phyloP scores from a whole-genome alignment of 345 rosid species.

The Citrus hindsii region DNA sequence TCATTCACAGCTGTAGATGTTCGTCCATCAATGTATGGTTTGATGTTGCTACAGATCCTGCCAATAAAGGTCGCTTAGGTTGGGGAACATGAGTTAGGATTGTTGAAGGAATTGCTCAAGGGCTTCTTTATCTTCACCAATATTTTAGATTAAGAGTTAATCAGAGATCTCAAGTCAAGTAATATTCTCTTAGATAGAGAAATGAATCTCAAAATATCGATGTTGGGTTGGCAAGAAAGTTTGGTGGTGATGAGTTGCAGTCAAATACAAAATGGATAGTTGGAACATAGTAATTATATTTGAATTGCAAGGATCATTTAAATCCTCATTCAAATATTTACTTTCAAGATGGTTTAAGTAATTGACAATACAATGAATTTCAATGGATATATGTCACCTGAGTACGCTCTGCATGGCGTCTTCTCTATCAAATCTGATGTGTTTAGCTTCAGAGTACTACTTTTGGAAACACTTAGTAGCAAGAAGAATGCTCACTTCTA shows the following conservation, averaged over 20 bases:
- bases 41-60: too few species aligned
- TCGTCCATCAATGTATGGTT: too few species aligned
- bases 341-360: neutral
- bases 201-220: constrained; percentile 19
- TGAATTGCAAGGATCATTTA: too few species aligned
- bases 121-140: too few species aligned
- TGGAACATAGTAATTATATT: constrained; percentile 10
- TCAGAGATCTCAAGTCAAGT: too few species aligned
- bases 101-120: too few species aligned
- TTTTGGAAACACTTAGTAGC: neutral
- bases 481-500: neutral
- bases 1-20: too few species aligned
- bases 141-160: too few species aligned
- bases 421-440: neutral
- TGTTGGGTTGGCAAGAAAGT: constrained; percentile 7
- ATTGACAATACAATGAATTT: neutral
- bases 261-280: neutral
- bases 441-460: neutral
- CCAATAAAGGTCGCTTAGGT: too few species aligned
- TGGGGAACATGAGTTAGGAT: too few species aligned
- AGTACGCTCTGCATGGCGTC: neutral
- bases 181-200: too few species aligned
- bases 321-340: too few species aligned
- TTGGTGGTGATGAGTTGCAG: neutral
- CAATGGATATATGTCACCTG: neutral